Conservation (phyloP, 139 green algal genomes). For the Coccomyxa sp. region DNA sequence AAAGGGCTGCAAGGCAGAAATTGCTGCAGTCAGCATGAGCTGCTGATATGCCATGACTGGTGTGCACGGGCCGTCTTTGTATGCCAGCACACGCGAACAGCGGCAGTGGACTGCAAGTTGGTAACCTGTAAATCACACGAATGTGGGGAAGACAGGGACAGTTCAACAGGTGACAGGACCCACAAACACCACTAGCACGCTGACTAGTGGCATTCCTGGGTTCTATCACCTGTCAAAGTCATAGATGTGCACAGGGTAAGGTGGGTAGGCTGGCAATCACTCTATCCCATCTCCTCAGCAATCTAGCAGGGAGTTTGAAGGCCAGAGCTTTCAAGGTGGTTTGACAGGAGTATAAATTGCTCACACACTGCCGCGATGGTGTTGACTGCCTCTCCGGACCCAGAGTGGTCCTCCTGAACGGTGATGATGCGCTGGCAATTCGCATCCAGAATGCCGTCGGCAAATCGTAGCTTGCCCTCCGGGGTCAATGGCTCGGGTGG, state of each 20-base stretch:
- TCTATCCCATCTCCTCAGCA: too few species aligned
- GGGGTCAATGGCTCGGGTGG: conserved; percentile 28
- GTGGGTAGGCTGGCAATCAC: too few species aligned
- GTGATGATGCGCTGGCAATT: conserved; percentile 39
- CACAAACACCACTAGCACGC: background rate
- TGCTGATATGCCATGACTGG: too few species aligned
- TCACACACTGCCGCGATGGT: conserved; percentile 51
- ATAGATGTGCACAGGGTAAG: too few species aligned
- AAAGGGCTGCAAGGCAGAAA: conserved; percentile 38
- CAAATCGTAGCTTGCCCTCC: conserved; percentile 47
- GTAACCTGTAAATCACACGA: too few species aligned
- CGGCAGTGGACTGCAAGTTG: too few species aligned
- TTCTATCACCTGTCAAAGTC: too few species aligned
- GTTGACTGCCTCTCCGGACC: conserved; percentile 41
- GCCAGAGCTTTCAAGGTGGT: background rate
- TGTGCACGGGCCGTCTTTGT: too few species aligned
- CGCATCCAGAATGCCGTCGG: conserved; percentile 41
- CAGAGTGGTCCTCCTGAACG: conserved; percentile 51
- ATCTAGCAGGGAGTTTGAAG: too few species aligned
- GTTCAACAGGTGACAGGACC: background rate
- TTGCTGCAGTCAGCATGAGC: too few species aligned
- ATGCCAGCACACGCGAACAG: too few species aligned
- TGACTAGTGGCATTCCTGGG: background rate
- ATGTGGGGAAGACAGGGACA: too few species aligned
- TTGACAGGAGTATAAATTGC: background rate